Base-by-base conservation (phyloP, 2,329 filamentous ascomycete species). In the Pseudogymnoascus verrucosus region DNA sequence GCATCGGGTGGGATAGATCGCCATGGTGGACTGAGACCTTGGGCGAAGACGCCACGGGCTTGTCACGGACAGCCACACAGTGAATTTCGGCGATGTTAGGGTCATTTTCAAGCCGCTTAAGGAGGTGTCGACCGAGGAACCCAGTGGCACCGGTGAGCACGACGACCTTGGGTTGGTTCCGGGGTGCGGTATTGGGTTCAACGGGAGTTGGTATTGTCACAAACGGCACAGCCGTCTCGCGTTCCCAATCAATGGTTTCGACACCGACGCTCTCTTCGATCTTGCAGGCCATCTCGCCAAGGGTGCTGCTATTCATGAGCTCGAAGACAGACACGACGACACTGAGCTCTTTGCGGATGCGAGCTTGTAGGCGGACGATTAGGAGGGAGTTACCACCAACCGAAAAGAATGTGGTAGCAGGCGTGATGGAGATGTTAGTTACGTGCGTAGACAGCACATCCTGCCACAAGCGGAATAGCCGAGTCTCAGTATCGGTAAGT, bases 321-420 rank as follows among this genome's bases (percentile, higher is more conserved):
- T 71, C 63, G 11, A 64, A n/a, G 3, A 75, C 65, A 8, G 64
- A 63, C 1, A 72, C 12, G 0, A 44, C 61, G 4, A 68, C 64
- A 19, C 65, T 64, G 34, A 75, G 68, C 3, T n/a, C 42, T 4
- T 71, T 19, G 0, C 60, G 61, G 19, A 76, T 71, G 0, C n/a
- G 19, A 1, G 37, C 14, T 64, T 74, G 73, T 12, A 77, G 66
- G 10, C 63, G 47, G 14, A 76, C 62, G 12, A 76, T 64, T 1
- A 74, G 67, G 21, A 77, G 37, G 0, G 75, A 77, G 60, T 72
- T 77, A 12, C 75, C 75, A 8, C 75, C 76, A 7, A 73, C 64
- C 1, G 37, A 14, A 68, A 77, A 76, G 66, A 76, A 77, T 61
- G 70, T 65, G 10, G 72, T 65, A 6, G 60, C 19, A 54, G 62